These are phyloP conservation scores for Hypericum perforatum DNA, from an alignment of 345 rosid genomes.

Conservation along the genomic window DNA sequence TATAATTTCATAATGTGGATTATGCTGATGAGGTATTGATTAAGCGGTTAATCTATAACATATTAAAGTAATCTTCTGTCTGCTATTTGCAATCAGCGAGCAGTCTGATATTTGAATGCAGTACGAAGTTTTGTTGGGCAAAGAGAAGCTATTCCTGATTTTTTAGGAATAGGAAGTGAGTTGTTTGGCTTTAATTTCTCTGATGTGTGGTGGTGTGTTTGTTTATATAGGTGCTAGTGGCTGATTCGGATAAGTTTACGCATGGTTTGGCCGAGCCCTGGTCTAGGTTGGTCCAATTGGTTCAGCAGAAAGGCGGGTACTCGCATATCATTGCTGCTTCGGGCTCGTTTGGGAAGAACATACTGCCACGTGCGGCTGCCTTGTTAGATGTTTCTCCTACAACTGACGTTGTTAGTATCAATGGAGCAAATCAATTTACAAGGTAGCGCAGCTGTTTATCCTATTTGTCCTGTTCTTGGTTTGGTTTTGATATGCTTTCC, in stretches of 20 bases:
- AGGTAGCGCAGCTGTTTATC: constrained; percentile 31
- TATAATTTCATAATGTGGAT: too few species aligned
- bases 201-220: too few species aligned
- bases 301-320: constrained; percentile 56
- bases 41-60: too few species aligned
- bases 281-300: constrained; percentile 68
- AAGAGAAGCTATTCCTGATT: too few species aligned
- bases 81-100: too few species aligned
- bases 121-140: too few species aligned
- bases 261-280: constrained; percentile 80
- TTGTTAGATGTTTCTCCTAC: constrained; percentile 84
- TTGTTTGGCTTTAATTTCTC: too few species aligned
- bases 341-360: constrained; percentile 82
- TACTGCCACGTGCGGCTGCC: constrained; percentile 87
- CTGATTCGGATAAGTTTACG: constrained; percentile 68
- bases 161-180: too few species aligned
- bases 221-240: constrained; percentile 61
- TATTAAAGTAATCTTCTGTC: too few species aligned
- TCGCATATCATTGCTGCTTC: constrained; percentile 72
- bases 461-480: background rate
- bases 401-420: constrained; percentile 75
- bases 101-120: too few species aligned
- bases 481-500: background rate
- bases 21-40: too few species aligned
- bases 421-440: constrained; percentile 51